A percentile compares a stretch with the other conserved stretches of the same genome.
Evolutionary conservation across 2,329 filamentous ascomycete species (phyloP).

Genomic region (Nemania diffusa): DNA sequence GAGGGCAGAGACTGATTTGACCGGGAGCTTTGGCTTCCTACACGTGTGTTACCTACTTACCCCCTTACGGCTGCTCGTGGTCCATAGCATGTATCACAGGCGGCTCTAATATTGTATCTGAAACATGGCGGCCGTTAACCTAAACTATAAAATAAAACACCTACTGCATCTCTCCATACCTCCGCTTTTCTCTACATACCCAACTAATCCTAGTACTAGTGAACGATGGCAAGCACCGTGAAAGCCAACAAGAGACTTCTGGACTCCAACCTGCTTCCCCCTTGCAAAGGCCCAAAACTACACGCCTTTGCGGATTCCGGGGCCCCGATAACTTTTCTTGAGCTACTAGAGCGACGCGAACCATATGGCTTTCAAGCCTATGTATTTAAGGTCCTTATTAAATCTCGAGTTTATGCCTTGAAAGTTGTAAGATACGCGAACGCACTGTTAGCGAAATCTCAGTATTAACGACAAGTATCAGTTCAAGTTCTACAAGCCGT

Average conservation of each 20-base stretch:
- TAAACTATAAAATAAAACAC: too few species aligned
- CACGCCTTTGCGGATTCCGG: neutral
- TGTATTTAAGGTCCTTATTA: conserved; percentile 2
- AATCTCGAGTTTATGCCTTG: neutral
- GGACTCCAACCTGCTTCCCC: neutral
- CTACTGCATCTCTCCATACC: too few species aligned
- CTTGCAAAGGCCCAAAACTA: neutral
- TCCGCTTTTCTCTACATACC: neutral
- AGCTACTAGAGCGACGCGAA: neutral
- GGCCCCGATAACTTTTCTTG: neutral
- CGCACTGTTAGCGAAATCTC: neutral
- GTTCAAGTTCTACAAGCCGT: conserved; percentile 1
- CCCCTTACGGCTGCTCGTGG: too few species aligned
- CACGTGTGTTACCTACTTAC: too few species aligned
- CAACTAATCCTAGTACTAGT: too few species aligned
- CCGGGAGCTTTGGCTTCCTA: too few species aligned
- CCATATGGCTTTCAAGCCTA: neutral
- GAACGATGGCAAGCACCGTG: neutral
- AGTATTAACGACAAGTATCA: neutral
- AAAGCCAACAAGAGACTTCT: neutral
- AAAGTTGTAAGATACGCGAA: conserved; percentile 3
- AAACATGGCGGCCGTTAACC: too few species aligned
- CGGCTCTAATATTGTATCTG: too few species aligned
- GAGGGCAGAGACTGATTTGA: too few species aligned
- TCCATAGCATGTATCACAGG: too few species aligned